Base-by-base conservation (phyloP, 2,329 filamentous ascomycete genomes). In the Pseudogymnoascus destructans region DNA sequence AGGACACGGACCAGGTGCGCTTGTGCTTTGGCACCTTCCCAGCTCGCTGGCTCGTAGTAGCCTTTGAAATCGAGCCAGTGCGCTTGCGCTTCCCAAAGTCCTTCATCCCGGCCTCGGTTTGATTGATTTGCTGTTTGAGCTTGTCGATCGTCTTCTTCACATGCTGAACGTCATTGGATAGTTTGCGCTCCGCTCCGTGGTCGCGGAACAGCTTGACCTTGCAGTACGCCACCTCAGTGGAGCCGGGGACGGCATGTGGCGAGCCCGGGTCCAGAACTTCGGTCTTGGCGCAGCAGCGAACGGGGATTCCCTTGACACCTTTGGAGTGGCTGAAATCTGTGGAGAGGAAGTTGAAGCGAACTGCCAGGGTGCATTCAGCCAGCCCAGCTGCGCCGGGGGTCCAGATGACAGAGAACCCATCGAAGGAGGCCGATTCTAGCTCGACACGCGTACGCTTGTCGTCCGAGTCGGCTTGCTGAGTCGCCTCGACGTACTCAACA, bases 271-370 rank as follows among this genome's bases (percentile, higher is more conserved):
- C 73, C 1, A 92, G 60, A 9, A 84, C 72, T 63, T 87, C 86
- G 0, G 93, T 97, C 72, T 97, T 97, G 11, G 91, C 84, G 70
- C 92, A 97, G 0, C 97, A 79, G 58, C 93, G 79, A 3, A 98
- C 91, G 0, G 93, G 92, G 63, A 97, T 96, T 33, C 93, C 93
- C 72, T 97, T 98, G 55, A 98, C 93, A 49, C 93, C 93, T 69
- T 98, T 98, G 8, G 93, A 97, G 69, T 97, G 93, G 70, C 92
- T 97, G 70, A 97, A 98, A 69, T 98, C 93, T 7, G 93, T 98
- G 0, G 93, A 98, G 0, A 98, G 77, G 69, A 98, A 98, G 73
- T 98, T 98, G 77, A 97, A 98, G 49, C 93, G 87, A 10, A 97
- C 89, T 7, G 90, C 87, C 59, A 98, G 82, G 55, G 84, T 87